Percentiles rank a stretch among this genome's conserved stretches.
These are phyloP conservation scores for Aspergillus candidus DNA, from an alignment of 2,329 filamentous ascomycete species.

Conservation along the genomic window DNA sequence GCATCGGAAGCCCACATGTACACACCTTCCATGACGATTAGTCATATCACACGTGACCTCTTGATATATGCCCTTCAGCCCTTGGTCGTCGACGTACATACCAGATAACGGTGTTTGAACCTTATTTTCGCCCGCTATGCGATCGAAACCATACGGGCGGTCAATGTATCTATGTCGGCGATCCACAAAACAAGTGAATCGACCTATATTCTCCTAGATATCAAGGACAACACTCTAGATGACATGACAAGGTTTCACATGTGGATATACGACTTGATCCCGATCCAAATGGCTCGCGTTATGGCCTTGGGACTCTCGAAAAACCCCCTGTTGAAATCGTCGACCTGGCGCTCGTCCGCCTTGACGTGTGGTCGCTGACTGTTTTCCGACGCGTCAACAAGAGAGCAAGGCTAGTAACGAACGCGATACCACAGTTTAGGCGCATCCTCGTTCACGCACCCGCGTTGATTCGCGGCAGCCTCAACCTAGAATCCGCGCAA, in stretches of 20 bases:
- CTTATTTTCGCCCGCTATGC: too few relatives aligned
- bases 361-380: slow-evolving; percentile 31
- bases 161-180: neutral
- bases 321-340: slow-evolving; percentile 26
- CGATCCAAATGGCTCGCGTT: slow-evolving; percentile 3
- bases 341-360: slow-evolving; percentile 18
- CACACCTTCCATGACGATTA: too few relatives aligned
- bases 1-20: too few relatives aligned
- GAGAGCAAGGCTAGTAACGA: slow-evolving; percentile 29
- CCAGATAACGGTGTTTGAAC: too few relatives aligned
- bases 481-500: slow-evolving; percentile 28
- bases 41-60: too few relatives aligned
- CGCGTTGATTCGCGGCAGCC: slow-evolving; percentile 19
- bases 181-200: slow-evolving; percentile 9
- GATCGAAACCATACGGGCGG: too few relatives aligned
- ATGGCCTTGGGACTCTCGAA: slow-evolving; percentile 21
- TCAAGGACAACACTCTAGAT: slow-evolving; percentile 9
- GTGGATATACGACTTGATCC: slow-evolving; percentile 5
- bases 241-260: slow-evolving; percentile 12
- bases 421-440: slow-evolving; percentile 33
- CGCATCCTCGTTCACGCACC: slow-evolving; percentile 27
- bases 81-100: too few relatives aligned
- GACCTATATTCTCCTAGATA: slow-evolving; percentile 8
- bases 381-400: slow-evolving; percentile 33
- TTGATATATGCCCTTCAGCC: too few relatives aligned